Evolutionary conservation across 176 grass and related monocot genomes (phyloP), one percentile per base, ranked within the genome.

Genomic region (Typha latifolia): DNA sequence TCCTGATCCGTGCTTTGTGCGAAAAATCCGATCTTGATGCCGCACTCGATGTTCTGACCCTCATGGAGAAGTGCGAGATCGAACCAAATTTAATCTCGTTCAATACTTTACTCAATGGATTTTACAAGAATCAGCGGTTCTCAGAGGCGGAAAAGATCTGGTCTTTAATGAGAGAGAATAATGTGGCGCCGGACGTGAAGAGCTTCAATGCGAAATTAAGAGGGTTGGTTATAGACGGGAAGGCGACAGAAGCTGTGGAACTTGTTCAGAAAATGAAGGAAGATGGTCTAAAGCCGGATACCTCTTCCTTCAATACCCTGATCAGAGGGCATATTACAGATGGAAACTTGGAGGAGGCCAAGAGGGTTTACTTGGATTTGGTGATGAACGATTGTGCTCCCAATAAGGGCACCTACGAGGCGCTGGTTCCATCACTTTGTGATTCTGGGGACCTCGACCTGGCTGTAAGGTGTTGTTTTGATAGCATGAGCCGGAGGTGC

Each of bases 201-300:
- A 21, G 67, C 73, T 95, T 81, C 74, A 90, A 90, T 55, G 68
- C 80, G 49, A 90, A 84, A 53, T 14, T 95, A 29, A 70, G 84
- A 43, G 74, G 74, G 47, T 70, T 95, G 68, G 55, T 86, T 63
- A 27, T 48, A 0, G 15, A 67, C 49, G 78, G 72, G 13, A 84
- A 48, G 26, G 48, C 79, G 22, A 43, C 52, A 22, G 90, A 90
- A 52, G 75, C 80, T 32, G 29, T 15, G 48, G 63, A 74, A 32
- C 18, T 90, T 47, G 51, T 95, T 31, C 68, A 75, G 48, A 32
- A 26, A 32, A 79, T 90, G 90, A 32, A 73, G 47, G 64, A 64
- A 62, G 71, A 81, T 21, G 82, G 81, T 8, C 77, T 76, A 21
- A 88, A 79, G 61, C 84, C 91, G 0, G 77, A 91, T 56, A 66